Conservation (phyloP, 495 filamentous ascomycete species). For the Letharia lupina region DNA sequence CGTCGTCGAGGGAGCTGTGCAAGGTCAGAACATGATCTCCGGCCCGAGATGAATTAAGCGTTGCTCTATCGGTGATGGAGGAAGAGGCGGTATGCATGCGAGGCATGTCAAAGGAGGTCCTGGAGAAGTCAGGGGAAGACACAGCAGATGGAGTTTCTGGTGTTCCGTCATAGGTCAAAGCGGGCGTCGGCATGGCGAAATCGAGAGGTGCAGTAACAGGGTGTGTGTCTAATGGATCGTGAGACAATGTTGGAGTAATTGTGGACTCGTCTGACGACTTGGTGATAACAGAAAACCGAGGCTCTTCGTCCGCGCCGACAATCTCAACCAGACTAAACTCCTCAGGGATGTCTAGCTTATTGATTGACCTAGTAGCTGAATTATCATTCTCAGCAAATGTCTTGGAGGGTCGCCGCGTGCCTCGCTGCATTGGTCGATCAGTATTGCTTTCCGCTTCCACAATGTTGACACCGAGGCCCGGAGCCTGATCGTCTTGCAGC, state of each 20-base stretch:
- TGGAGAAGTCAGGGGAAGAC: conserved; percentile 29
- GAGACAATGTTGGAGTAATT: conserved; percentile 40
- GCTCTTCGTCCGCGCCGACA: conserved; percentile 37
- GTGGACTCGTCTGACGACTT: conserved; percentile 48
- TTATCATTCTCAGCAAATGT: neutral
- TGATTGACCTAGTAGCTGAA: neutral
- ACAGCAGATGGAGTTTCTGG: conserved; percentile 29
- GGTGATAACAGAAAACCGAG: conserved; percentile 35
- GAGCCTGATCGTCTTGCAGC: conserved; percentile 31
- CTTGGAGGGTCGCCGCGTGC: conserved; percentile 30
- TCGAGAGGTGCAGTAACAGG: conserved; percentile 47
- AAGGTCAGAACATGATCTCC: conserved; percentile 56
- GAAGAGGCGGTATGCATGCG: conserved; percentile 64
- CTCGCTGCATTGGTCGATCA: conserved; percentile 30
- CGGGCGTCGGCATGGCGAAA: conserved; percentile 31
- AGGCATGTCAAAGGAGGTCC: conserved; percentile 56
- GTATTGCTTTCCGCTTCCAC: conserved; percentile 23
- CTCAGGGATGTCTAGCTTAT: neutral
- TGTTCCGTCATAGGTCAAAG: conserved; percentile 19
- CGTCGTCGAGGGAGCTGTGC: conserved; percentile 74
- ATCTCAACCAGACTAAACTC: conserved; percentile 30
- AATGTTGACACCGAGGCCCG: conserved; percentile 47
- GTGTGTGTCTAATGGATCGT: conserved; percentile 37
- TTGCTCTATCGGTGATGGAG: conserved; percentile 59
- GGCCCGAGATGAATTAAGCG: conserved; percentile 40